Evolutionary conservation across 805 yeast species (phyloP).

Genomic region (Komagataella ulmi): DNA sequence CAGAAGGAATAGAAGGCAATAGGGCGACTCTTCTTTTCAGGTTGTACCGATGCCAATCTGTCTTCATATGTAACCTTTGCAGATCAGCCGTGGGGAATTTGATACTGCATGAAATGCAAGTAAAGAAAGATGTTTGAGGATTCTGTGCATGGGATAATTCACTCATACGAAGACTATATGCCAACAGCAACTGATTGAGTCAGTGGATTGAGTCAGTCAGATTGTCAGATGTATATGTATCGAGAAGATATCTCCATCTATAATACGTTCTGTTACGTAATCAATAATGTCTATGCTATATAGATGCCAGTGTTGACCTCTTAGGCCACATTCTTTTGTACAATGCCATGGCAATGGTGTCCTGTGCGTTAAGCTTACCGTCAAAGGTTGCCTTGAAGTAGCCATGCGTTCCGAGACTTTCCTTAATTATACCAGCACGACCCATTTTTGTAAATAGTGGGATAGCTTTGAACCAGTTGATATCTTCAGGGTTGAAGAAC

Average conservation of each 20-base stretch:
- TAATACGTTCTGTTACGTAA: neutral
- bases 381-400: conserved; percentile 94
- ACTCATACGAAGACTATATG: neutral
- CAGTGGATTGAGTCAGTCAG: neutral
- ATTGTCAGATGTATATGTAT: no score
- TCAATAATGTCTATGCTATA: neutral
- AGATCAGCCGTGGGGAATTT: conserved; percentile 25
- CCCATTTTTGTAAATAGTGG: conserved; percentile 91
- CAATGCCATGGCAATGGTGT: conserved; percentile 84
- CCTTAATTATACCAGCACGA: conserved; percentile 88
- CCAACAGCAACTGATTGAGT: neutral
- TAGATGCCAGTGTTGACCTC: conserved; percentile 13
- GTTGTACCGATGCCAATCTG: conserved; percentile 38
- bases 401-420: conserved; percentile 95
- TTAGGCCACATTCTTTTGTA: conserved; percentile 93
- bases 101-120: conserved; percentile 32
- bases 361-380: conserved; percentile 82
- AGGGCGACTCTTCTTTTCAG: conserved; percentile 34
- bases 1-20: conserved; percentile 29
- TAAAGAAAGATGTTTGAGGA: conserved; percentile 17
- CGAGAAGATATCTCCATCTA: no score
- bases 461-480: conserved; percentile 77
- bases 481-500: conserved; percentile 90
- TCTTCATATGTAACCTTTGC: conserved; percentile 33
- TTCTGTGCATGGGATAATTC: conserved; percentile 15